These are phyloP conservation scores for Furcasterigmium furcatum DNA, from an alignment of 2,329 filamentous ascomycete genomes.

Conservation along the genomic window DNA sequence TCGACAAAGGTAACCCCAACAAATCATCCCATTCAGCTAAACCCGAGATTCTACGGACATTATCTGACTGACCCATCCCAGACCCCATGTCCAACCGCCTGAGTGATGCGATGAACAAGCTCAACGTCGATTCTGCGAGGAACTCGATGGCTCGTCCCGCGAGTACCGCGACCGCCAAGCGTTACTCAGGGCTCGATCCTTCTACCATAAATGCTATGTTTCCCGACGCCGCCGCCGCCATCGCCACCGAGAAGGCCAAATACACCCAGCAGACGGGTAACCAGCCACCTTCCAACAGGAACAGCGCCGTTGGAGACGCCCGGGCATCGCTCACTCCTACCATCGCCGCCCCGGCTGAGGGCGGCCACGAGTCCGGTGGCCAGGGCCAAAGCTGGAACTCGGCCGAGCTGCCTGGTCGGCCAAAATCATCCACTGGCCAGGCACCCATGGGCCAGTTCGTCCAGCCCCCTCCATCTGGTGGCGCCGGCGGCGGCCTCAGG, in stretches of 20 bases:
- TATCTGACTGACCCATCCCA: slow-evolving; percentile 34
- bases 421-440: slow-evolving; percentile 1
- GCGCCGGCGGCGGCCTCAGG: slow-evolving; percentile 67
- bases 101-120: slow-evolving; percentile 94
- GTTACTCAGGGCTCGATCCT: slow-evolving; percentile 90
- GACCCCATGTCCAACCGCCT: slow-evolving; percentile 96
- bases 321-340: slow-evolving; percentile 74
- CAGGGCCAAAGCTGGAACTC: slow-evolving; percentile 74
- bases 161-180: slow-evolving; percentile 75
- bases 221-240: slow-evolving; percentile 95
- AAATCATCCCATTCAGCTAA: neutral
- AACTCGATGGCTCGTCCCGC: slow-evolving; percentile 83
- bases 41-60: too few species aligned
- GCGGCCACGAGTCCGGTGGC: slow-evolving; percentile 50
- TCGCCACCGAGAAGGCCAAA: slow-evolving; percentile 96
- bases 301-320: slow-evolving; percentile 78
- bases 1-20: slow-evolving; percentile 78
- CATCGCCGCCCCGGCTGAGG: slow-evolving; percentile 68
- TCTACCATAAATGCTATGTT: slow-evolving; percentile 99
- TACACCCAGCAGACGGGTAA: slow-evolving; percentile 95
- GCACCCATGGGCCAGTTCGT: slow-evolving; percentile 89
- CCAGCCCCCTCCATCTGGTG: slow-evolving; percentile 62
- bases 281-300: slow-evolving; percentile 85
- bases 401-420: slow-evolving; percentile 49
- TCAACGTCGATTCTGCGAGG: slow-evolving; percentile 82